phyloP scores from a whole-genome alignment of 108 stramenopile species.

The Fragilaria radians region DNA sequence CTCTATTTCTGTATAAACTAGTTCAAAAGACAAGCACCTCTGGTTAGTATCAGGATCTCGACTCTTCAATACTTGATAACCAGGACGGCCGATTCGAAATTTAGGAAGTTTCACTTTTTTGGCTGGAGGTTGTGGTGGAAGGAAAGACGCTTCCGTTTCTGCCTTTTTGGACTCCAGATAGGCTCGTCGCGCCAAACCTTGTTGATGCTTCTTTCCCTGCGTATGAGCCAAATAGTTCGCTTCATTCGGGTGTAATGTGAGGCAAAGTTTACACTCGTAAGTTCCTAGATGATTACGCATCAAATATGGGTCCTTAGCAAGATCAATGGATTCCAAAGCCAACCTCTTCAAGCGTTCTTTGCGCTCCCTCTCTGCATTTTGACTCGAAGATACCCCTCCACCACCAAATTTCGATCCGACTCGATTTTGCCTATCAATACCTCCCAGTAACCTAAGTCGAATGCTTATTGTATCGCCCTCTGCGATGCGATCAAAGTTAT shows the following conservation, averaged over 20 bases:
- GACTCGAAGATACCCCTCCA: conserved; percentile 88
- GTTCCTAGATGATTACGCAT: conserved; percentile 98
- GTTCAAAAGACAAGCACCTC: conserved; percentile 90
- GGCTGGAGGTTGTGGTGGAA: conserved; percentile 2
- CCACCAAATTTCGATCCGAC: conserved; percentile 97
- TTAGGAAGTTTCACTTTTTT: conserved; percentile 13
- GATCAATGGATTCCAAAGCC: conserved; percentile 96
- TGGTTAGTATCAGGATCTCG: conserved; percentile 82
- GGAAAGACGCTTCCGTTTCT: conserved; percentile 31
- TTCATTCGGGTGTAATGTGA: conserved; percentile 97
- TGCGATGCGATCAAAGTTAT: neutral
- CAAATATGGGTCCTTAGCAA: conserved; percentile 99
- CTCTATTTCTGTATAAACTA: conserved; percentile 95
- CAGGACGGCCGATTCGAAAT: conserved; percentile 95
- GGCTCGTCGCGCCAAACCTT: conserved; percentile 85
- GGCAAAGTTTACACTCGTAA: conserved; percentile 98
- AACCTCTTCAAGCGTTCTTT: conserved; percentile 94
- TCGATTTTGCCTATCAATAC: conserved; percentile 95
- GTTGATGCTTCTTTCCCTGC: conserved; percentile 99
- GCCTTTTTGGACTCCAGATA: conserved; percentile 73
- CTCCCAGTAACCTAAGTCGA: conserved; percentile 23
- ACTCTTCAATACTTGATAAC: conserved; percentile 96
- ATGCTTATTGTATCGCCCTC: neutral
- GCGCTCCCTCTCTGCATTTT: conserved; percentile 92
- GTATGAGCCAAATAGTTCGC: conserved; percentile 99